Evolutionary conservation across 1,139 yeast genomes (phyloP), one percentile per base, ranked within the genome.

Genomic region (Spencermartinsiella ligniputridi): DNA sequence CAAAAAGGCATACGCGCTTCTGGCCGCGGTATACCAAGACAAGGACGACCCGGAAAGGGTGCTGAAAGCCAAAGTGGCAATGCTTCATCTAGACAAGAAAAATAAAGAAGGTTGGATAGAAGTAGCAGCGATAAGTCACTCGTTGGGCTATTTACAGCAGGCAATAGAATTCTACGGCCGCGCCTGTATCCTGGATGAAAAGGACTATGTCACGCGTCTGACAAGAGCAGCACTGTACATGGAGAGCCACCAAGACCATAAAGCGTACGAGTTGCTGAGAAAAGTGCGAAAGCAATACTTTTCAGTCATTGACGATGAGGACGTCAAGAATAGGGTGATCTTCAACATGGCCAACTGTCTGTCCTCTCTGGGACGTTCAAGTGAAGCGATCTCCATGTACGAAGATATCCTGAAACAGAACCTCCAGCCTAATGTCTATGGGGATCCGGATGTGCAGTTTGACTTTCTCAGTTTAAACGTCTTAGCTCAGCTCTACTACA

Each of bases 391-490:
- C 19, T 78, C 78, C 24, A 72, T 89, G 57, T 92, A 89, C 63
- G 74, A 80, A 67, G 61, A 46, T 49, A 54, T 46, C 50, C 52
- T 46, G 49, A 54, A 38, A 37, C 54, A 40, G 45, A 53, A 42
- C 61, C 54, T 41, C 56, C 66, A 53, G 35, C 41, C 44, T 15
- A 17, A 52, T 47, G 49, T 41, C 48, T 51, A 51, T 16, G 48
- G 45, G 9, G 51, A 47, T 9, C 52, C 52, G 1, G 61, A 59
- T 24, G 56, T 57, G 12, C 54, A 51, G 16, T 90, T 92, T 63
- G 88, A 81, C 37, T 90, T 96, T 95, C 83, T 95, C 0, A 92
- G 88, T 53, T 71, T 92, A 41, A 90, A 92, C 58, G 86, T 88
- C 48, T 68, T 92, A 40, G 75, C 86, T 8, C 97, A 92, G 58